phyloP scores from a whole-genome alignment of 805 yeast species.

The Kodamaea nitidulidarum region DNA sequence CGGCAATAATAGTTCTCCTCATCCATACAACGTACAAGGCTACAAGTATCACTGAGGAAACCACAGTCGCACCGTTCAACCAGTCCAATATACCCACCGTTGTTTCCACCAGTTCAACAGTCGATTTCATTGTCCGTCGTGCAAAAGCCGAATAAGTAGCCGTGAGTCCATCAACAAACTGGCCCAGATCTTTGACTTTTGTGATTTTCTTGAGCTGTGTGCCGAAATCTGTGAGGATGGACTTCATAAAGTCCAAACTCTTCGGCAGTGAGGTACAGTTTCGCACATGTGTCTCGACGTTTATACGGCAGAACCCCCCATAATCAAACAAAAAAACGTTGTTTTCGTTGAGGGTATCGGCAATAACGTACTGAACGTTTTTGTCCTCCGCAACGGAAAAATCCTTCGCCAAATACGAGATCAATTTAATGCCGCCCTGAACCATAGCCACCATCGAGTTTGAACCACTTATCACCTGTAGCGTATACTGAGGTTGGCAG shows the following conservation, averaged over 20 bases:
- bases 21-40: constrained; percentile 5
- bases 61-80: constrained; percentile 3
- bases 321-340: constrained; percentile 43
- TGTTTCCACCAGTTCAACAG: constrained; percentile 5
- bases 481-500: constrained; percentile 43
- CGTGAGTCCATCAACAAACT: constrained; percentile 12
- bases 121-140: constrained; percentile 1
- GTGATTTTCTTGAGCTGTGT: constrained; percentile 41
- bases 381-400: constrained; percentile 15
- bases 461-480: constrained; percentile 37
- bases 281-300: constrained; percentile 15
- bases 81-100: constrained; percentile 1
- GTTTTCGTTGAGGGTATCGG: constrained; percentile 41
- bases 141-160: constrained; percentile 9
- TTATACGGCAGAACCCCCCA: constrained; percentile 47
- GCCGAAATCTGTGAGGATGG: constrained; percentile 49
- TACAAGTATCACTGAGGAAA: constrained; percentile 1
- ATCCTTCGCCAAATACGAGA: constrained; percentile 45
- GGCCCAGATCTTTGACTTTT: constrained; percentile 31
- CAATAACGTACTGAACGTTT: constrained; percentile 9
- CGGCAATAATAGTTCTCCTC: constrained; percentile 1
- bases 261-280: constrained; percentile 29
- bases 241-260: constrained; percentile 47
- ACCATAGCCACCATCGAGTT: constrained; percentile 28
- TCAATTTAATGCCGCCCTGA: constrained; percentile 40